Evolutionary conservation across 2,329 filamentous ascomycete genomes (phyloP).

Genomic region (Colletotrichum lupini): DNA sequence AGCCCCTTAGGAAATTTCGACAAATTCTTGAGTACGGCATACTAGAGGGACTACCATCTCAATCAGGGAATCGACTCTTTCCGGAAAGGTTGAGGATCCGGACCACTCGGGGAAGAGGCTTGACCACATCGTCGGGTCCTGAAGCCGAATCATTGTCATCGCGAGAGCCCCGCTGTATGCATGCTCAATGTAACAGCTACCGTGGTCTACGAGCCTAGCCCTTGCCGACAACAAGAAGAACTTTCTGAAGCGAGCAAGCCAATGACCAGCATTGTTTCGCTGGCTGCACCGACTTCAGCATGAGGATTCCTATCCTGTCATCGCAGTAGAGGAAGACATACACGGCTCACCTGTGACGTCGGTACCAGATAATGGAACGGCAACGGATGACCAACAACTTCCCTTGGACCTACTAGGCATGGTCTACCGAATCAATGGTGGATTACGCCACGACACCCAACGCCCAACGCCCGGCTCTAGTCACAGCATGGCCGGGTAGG

Average conservation of each 20-base stretch:
- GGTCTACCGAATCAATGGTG: slow-evolving; percentile 21
- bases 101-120: slow-evolving; percentile 7
- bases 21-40: background rate
- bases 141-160: slow-evolving; percentile 1
- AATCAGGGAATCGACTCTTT: slow-evolving; percentile 4
- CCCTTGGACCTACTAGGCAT: background rate
- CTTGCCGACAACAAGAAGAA: background rate
- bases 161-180: slow-evolving; percentile 20
- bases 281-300: background rate
- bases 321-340: slow-evolving; percentile 4
- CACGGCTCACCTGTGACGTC: slow-evolving; percentile 17
- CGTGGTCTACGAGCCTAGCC: background rate
- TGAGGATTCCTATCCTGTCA: background rate
- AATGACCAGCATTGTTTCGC: background rate
- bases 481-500: background rate
- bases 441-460: background rate
- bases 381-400: background rate
- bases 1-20: no score
- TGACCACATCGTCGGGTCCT: slow-evolving; percentile 13
- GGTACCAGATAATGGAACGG: slow-evolving; percentile 5
- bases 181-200: slow-evolving; percentile 13
- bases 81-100: slow-evolving; percentile 5
- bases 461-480: background rate
- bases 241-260: background rate
- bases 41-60: background rate